Base-by-base conservation (phyloP, 345 rosid genomes). In the Salix dunnii region DNA sequence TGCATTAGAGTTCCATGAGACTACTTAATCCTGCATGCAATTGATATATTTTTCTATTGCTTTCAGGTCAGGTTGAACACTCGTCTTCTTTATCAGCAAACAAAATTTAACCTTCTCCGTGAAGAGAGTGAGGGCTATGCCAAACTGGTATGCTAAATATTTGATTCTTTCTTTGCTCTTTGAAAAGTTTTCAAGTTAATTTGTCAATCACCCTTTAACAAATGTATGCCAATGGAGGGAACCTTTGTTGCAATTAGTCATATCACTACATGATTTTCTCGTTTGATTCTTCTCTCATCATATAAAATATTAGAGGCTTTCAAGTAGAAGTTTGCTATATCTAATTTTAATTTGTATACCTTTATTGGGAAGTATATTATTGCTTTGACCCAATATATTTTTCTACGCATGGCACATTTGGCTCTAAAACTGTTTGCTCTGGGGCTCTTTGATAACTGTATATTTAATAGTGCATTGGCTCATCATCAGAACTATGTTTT, bases 51-150 rank as follows among this genome's bases (percentile, higher is more conserved):
- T 71, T 79, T 46, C 23, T 84, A 17, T 67, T 81, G 76, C 66
- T 82, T 84, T 76, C 90, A 96, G 99, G 99, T 96, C 81, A 91
- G 99, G 80, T 90, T 96, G 73, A 96, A 96, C 83, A 96, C 99
- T 63, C 99, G 98, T 55, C 92, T 96, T 80, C 95, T 94, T 72
- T 96, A 96, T 85, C 99, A 96, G 83, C 99, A 96, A 85, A 92
- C 99, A 60, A 96, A 96, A 81, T 96, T 96, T 85, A 96, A 96
- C 82, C 91, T 96, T 83, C 92, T 93, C 76, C 92, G 99, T 21
- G 99, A 96, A 86, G 99, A 96, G 85, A 96, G 97, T 38, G 99
- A 96, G 84, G 99, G 99, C 84, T 96, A 96, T 84, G 99, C 99
- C 62, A 96, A 96, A 86, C 86, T 96, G 99, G 98, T 96, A 86